Evolutionary conservation across 345 rosid genomes (phyloP), one percentile per base, ranked within the genome.

Genomic region (Lenwebbia sp.): DNA sequence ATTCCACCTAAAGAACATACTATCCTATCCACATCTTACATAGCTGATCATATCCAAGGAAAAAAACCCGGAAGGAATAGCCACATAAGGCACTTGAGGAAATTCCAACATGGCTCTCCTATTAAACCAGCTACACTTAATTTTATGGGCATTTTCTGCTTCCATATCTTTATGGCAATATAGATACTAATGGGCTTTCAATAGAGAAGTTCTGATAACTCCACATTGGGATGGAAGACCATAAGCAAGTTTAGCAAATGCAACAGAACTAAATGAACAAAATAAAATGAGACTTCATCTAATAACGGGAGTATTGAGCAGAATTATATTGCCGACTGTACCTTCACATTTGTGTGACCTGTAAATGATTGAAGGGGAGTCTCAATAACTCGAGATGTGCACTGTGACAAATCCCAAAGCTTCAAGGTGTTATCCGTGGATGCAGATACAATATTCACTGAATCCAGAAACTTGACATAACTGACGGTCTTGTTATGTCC

Each of bases 401-500:
- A 87, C 88, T 83, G 85, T 50, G 99, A 95, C 90, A 97, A 92
- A 87, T 96, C 99, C 99, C 99, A 97, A 47, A 97, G 98, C 97
- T 96, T 97, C 88, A 97, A 81, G 3, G 99, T 94, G 91, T 97
- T 97, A 87, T 97, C 99, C 51, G 98, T 97, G 83, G 99, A 97
- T 33, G 98, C 93, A 78, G 99, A 97, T 85, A 96, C 99, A 75
- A 97, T 92, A 65, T 91, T 94, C 9, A 91, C 89, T 14, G 94
- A 44, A 87, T 97, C 98, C 55, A 95, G 90, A 89, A 97, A 97
- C 93, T 92, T 97, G 91, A 97, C 96, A 86, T 95, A 90, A 89
- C 99, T 97, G 93, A 96, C 99, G 82, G 99, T 96, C 93, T 93
- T 97, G 78, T 86, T 85, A 87, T 97, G 99, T 53, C 99, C 99